These are phyloP conservation scores for Fusarium metavorans DNA, from an alignment of 2,329 filamentous ascomycete species.

Conservation along the genomic window DNA sequence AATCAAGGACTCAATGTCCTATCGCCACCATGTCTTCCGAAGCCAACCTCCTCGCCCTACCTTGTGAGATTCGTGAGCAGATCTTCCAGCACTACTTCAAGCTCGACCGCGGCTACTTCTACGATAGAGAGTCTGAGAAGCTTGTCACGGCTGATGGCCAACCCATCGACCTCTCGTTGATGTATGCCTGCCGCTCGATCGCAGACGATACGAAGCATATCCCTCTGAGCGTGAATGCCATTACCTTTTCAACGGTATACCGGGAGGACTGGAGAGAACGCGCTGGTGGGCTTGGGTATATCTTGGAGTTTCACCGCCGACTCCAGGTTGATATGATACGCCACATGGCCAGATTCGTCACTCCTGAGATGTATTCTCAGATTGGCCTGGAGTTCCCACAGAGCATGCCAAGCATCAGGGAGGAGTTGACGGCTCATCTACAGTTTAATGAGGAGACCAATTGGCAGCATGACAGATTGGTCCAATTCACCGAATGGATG, in stretches of 20 bases:
- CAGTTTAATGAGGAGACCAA: not conserved
- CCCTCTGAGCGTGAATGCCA: slow-evolving; percentile 4
- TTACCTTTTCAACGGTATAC: slow-evolving; percentile 16
- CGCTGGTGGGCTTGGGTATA: not conserved
- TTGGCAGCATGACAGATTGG: not conserved
- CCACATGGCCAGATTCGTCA: not conserved
- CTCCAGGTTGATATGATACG: rapidly evolving
- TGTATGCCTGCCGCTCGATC: slow-evolving; percentile 13
- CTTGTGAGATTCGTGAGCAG: slow-evolving; percentile 14
- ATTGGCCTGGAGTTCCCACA: not conserved
- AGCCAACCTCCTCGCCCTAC: not conserved
- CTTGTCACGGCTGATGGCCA: not conserved
- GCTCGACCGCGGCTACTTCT: slow-evolving; percentile 10
- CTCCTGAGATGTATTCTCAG: slow-evolving; percentile 2
- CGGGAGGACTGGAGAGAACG: not conserved
- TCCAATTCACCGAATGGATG: too few relatives aligned
- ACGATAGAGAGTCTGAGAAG: not conserved
- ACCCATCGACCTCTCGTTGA: slow-evolving; percentile 12
- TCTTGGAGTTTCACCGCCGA: not conserved
- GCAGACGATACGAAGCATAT: not conserved
- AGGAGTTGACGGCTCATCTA: not conserved
- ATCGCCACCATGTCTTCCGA: slow-evolving; percentile 1
- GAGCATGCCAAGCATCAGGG: not conserved
- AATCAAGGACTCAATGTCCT: not conserved
- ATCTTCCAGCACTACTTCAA: slow-evolving; percentile 22